Evolutionary conservation across 148 eudicot species (phyloP).

Genomic region (Oxyria digyna): DNA sequence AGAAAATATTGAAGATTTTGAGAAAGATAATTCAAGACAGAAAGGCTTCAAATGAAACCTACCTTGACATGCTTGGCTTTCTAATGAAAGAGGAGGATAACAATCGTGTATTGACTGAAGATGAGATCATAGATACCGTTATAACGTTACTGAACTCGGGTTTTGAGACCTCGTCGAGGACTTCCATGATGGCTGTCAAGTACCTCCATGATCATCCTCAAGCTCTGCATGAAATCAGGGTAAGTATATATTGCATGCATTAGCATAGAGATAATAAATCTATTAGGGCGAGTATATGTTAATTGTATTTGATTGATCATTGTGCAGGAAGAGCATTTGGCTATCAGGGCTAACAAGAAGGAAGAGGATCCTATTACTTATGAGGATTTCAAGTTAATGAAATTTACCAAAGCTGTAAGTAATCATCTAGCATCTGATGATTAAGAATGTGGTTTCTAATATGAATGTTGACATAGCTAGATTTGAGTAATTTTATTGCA

Average conservation of each 20-base stretch:
- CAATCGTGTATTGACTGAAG: constrained; percentile 52
- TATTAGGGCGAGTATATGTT: background rate
- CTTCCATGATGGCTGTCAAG: constrained; percentile 95
- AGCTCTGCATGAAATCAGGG: constrained; percentile 75
- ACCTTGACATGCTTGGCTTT: constrained; percentile 49
- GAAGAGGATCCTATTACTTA: constrained; percentile 63
- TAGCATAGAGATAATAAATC: no score
- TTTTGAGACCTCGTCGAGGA: constrained; percentile 87
- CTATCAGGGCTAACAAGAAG: constrained; percentile 61
- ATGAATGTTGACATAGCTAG: background rate
- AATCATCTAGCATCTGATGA: background rate
- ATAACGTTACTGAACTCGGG: constrained; percentile 84
- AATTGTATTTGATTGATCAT: background rate
- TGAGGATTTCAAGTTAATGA: constrained; percentile 79
- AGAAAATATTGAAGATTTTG: constrained; percentile 43
- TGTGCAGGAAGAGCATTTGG: constrained; percentile 69
- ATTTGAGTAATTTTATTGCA: constrained; percentile 13
- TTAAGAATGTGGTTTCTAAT: background rate
- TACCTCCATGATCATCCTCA: constrained; percentile 91
- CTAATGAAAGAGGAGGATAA: constrained; percentile 40
- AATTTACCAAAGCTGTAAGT: constrained; percentile 82
- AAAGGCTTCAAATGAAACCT: constrained; percentile 32
- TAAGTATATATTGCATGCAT: constrained; percentile 16
- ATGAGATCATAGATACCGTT: constrained; percentile 80
- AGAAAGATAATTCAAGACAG: constrained; percentile 46